A percentile compares a stretch with the other conserved stretches of the same genome.
Evolutionary conservation across 192 early-diverging fungal genomes (phyloP).

Genomic region (Fimicolochytrium jonesii): DNA sequence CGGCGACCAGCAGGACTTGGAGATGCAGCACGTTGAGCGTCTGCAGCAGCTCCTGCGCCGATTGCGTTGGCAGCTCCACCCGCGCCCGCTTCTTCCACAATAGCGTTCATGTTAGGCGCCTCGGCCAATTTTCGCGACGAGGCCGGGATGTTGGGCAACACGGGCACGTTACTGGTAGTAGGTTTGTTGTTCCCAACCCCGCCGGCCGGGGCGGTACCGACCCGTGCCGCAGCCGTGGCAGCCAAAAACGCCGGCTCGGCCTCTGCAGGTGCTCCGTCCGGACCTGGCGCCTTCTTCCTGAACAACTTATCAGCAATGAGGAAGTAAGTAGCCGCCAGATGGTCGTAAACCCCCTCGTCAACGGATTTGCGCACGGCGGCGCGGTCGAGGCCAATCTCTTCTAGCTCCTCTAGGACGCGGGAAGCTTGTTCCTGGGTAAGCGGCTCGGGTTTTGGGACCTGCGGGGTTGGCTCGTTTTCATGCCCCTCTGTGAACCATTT

Average conservation of each 20-base stretch:
- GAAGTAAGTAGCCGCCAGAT: conserved; percentile 53
- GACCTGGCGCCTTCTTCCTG: no score
- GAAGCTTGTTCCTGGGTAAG: conserved; percentile 43
- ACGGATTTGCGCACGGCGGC: conserved; percentile 41
- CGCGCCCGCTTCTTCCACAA: conserved; percentile 22
- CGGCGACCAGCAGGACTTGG: neutral
- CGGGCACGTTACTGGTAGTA: conserved; percentile 20
- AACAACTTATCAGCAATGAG: conserved; percentile 49
- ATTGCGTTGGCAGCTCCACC: neutral
- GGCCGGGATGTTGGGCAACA: conserved; percentile 26
- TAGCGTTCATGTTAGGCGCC: conserved; percentile 22
- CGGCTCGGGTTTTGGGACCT: conserved; percentile 12
- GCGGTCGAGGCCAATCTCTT: conserved; percentile 53
- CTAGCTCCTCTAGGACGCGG: conserved; percentile 47
- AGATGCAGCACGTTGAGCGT: neutral
- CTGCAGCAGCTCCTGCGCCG: neutral
- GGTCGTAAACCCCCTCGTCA: conserved; percentile 49
- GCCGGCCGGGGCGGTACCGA: neutral
- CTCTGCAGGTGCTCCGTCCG: no score
- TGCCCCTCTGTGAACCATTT: conserved; percentile 55
- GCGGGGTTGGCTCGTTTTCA: conserved; percentile 26
- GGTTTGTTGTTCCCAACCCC: conserved; percentile 1
- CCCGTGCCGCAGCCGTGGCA: neutral
- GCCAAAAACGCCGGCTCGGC: no score
- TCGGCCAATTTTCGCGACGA: conserved; percentile 22